A percentile compares a stretch with the other conserved stretches of the same genome.
phyloP scores from a whole-genome alignment of 371 early-diverging fungal species.

The Vittaforma corneae region DNA sequence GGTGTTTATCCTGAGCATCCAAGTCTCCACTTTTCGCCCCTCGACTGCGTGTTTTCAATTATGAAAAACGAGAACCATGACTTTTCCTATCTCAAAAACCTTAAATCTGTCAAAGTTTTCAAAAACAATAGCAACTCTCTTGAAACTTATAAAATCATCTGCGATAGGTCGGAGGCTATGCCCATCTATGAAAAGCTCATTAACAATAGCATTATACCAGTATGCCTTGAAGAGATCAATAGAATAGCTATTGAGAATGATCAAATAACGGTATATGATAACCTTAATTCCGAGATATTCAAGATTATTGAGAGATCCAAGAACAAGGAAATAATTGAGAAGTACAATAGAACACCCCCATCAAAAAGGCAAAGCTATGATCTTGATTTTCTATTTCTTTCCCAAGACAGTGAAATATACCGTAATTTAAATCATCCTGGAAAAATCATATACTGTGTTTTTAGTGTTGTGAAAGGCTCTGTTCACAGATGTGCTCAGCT shows the following conservation, averaged over 20 bases:
- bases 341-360: conserved; percentile 42
- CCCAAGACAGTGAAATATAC: neutral
- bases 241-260: conserved; percentile 48
- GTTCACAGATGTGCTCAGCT: conserved; percentile 28
- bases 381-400: conserved; percentile 9
- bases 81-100: neutral
- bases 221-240: conserved; percentile 46
- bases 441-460: conserved; percentile 16
- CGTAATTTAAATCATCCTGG: neutral
- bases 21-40: too few relatives aligned
- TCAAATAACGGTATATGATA: conserved; percentile 43
- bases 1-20: too few relatives aligned
- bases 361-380: conserved; percentile 34
- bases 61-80: neutral
- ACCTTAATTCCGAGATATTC: conserved; percentile 17
- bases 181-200: conserved; percentile 18
- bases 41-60: too few relatives aligned
- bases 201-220: conserved; percentile 36
- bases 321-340: conserved; percentile 18
- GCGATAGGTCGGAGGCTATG: conserved; percentile 26
- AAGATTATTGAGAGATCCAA: conserved; percentile 22
- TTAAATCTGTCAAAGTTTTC: neutral
- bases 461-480: conserved; percentile 38
- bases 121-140: too few relatives aligned
- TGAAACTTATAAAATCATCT: conserved; percentile 24